Conservation (phyloP, 768 basidiomycete genomes). For the Lentinula boryana region DNA sequence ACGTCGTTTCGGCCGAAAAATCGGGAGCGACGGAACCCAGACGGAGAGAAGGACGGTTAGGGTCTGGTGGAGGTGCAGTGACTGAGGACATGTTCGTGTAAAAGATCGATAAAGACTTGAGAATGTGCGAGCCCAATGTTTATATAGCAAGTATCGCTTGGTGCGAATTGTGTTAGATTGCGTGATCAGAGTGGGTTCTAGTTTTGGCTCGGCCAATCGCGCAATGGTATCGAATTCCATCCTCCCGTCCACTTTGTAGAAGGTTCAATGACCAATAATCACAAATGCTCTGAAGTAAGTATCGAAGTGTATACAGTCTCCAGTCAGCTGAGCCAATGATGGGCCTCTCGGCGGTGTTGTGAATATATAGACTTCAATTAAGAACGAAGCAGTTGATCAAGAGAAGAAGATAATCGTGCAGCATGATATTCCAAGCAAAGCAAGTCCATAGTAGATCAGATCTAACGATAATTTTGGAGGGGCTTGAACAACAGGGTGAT, state of each 20-base stretch:
- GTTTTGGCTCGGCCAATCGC: neutral
- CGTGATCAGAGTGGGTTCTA: neutral
- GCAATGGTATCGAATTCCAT: neutral
- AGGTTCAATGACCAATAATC: neutral
- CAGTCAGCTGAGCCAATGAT: neutral
- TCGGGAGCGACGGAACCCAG: conserved; percentile 88
- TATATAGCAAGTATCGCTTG: conserved; percentile 5
- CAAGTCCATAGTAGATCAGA: neutral
- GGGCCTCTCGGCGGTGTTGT: neutral
- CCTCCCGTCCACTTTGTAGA: neutral
- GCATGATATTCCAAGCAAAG: neutral
- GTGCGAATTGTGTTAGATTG: conserved; percentile 6
- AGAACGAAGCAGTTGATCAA: neutral
- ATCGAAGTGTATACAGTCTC: neutral
- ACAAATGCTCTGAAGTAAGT: neutral
- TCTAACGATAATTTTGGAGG: too few species aligned
- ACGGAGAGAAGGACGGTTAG: conserved; percentile 39
- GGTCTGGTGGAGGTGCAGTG: conserved; percentile 5
- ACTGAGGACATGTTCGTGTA: neutral
- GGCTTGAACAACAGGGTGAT: too few species aligned
- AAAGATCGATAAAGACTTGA: neutral
- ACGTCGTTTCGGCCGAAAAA: conserved; percentile 86
- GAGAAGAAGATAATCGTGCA: neutral
- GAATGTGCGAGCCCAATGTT: neutral
- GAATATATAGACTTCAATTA: neutral